Conservation (phyloP, 371 early-diverging fungal genomes). For the Mucor racemosus region DNA sequence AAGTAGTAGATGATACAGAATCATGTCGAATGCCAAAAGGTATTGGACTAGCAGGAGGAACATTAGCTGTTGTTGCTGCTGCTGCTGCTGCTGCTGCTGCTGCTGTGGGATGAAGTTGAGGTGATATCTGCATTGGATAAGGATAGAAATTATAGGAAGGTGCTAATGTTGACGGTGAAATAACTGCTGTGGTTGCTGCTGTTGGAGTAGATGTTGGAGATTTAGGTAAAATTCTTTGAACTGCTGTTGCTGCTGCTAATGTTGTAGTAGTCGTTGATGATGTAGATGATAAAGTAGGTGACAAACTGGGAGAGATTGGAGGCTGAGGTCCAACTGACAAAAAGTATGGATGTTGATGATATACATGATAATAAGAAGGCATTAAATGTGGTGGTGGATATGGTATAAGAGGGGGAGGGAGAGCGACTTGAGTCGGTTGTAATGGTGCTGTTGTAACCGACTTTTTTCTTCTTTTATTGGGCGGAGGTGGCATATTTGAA, state of each 20-base stretch:
- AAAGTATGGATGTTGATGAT: constrained; percentile 29
- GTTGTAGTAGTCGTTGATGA: background rate
- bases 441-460: background rate
- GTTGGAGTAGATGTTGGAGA: constrained; percentile 9
- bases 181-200: background rate
- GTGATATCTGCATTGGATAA: constrained; percentile 26
- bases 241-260: background rate
- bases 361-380: constrained; percentile 25
- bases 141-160: constrained; percentile 20
- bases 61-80: background rate
- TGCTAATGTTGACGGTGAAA: constrained; percentile 11
- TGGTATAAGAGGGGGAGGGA: constrained; percentile 24
- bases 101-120: constrained; percentile 23
- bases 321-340: constrained; percentile 20
- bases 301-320: constrained; percentile 28
- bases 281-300: constrained; percentile 16
- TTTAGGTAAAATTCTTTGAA: constrained; percentile 20
- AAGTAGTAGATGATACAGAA: constrained; percentile 12
- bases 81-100: background rate
- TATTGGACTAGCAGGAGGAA: background rate
- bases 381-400: constrained; percentile 20
- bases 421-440: constrained; percentile 12
- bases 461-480: constrained; percentile 10
- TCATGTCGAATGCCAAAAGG: constrained; percentile 6
- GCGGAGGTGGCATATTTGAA: constrained; percentile 3